These are phyloP conservation scores for Arabis hirsuta DNA, from an alignment of 345 rosid genomes.

Conservation along the genomic window DNA sequence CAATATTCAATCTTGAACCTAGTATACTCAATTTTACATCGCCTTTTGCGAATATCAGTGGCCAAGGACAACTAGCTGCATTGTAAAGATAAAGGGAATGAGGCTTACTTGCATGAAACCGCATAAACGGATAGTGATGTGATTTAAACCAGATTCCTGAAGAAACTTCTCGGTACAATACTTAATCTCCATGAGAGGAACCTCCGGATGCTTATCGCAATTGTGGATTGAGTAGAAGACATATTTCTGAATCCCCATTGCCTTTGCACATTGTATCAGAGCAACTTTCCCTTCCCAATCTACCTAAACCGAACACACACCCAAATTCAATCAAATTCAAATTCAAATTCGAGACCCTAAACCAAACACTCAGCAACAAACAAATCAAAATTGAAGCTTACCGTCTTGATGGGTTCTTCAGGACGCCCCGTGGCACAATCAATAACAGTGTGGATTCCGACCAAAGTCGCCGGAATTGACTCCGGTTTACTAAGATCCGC, in stretches of 20 bases:
- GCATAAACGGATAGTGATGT: conserved; percentile 72
- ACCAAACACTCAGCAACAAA: neutral
- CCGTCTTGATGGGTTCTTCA: conserved; percentile 94
- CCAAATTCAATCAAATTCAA: conserved; percentile 7
- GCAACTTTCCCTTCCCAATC: conserved; percentile 99
- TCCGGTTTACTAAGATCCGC: conserved; percentile 96
- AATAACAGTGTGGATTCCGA: conserved; percentile 87
- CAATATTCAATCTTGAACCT: neutral
- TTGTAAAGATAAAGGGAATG: neutral
- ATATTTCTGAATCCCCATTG: conserved; percentile 95
- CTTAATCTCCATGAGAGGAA: conserved; percentile 96
- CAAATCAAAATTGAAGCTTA: conserved; percentile 35
- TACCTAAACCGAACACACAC: conserved; percentile 73
- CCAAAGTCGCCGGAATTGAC: conserved; percentile 88
- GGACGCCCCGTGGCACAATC: conserved; percentile 99
- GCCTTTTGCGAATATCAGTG: neutral
- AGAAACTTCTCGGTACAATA: conserved; percentile 94
- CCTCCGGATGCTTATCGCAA: conserved; percentile 98
- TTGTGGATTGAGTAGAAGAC: conserved; percentile 93
- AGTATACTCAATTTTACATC: neutral
- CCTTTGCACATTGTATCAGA: conserved; percentile 94
- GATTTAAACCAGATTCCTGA: conserved; percentile 72
- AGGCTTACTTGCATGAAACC: conserved; percentile 94
- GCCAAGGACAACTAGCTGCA: neutral
- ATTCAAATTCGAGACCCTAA: neutral